Conservation (phyloP, 202 grass and related monocot species). For the Brachypodium distachyon region DNA sequence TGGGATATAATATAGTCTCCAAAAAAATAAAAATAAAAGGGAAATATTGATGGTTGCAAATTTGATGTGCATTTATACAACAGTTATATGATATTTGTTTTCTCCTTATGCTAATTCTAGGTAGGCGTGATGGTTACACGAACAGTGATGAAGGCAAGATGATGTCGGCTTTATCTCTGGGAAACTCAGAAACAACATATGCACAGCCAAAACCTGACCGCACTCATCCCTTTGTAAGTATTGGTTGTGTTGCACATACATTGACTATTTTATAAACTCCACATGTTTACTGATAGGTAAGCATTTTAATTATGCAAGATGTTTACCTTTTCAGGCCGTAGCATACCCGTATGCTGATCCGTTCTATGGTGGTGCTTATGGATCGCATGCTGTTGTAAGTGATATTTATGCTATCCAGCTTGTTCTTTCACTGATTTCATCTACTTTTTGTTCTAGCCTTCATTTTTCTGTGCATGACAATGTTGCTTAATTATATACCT, state of each 20-base stretch:
- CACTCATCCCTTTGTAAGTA: constrained; percentile 63
- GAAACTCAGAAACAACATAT: constrained; percentile 42
- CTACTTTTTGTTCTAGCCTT: constrained; percentile 1
- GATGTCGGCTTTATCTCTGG: constrained; percentile 68
- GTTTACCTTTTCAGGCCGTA: constrained; percentile 50
- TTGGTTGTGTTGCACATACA: not conserved
- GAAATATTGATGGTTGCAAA: not conserved
- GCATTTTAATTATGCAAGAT: constrained; percentile 16
- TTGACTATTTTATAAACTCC: not conserved
- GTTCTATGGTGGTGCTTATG: constrained; percentile 61
- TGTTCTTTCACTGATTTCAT: constrained; percentile 5
- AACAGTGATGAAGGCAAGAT: constrained; percentile 55
- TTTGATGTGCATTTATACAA: not conserved
- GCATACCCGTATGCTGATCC: constrained; percentile 74
- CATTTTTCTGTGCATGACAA: not conserved
- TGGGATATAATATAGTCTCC: not conserved
- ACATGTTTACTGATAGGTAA: not conserved
- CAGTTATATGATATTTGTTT: constrained; percentile 9
- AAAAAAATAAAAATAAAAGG: not conserved
- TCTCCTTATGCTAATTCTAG: constrained; percentile 26
- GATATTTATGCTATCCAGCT: constrained; percentile 18
- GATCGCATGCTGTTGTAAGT: constrained; percentile 53
- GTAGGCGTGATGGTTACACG: constrained; percentile 33
- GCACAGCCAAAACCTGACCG: constrained; percentile 48
- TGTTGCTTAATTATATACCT: not conserved